phyloP scores from a whole-genome alignment of 306 rosid species.

The Sesbania bispinosa region DNA sequence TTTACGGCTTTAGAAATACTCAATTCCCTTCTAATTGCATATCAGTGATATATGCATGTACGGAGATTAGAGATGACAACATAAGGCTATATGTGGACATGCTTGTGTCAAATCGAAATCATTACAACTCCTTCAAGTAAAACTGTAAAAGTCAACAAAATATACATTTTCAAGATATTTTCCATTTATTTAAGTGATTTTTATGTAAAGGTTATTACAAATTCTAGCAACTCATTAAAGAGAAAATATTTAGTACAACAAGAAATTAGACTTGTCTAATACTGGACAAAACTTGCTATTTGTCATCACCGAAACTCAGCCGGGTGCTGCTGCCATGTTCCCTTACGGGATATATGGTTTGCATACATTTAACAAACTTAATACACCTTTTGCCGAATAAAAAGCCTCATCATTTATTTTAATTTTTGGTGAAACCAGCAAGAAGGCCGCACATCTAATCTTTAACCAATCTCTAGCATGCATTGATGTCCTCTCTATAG shows the following conservation, averaged over 20 bases:
- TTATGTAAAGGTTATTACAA: background rate
- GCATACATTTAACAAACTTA: constrained; percentile 6
- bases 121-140: background rate
- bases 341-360: background rate
- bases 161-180: constrained; percentile 10
- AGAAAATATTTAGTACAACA: background rate
- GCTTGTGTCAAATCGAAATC: background rate
- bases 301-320: background rate
- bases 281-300: background rate
- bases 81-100: constrained; percentile 3
- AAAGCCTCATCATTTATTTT: background rate
- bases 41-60: background rate
- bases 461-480: constrained; percentile 6
- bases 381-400: background rate
- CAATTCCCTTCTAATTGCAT: background rate
- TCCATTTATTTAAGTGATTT: background rate
- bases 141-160: background rate
- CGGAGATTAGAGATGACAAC: background rate
- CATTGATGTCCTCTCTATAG: background rate
- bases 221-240: background rate
- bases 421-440: background rate
- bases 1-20: background rate
- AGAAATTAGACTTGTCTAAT: background rate
- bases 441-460: background rate
- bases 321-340: background rate